phyloP scores from a whole-genome alignment of 345 rosid genomes.

The Salix caprea region DNA sequence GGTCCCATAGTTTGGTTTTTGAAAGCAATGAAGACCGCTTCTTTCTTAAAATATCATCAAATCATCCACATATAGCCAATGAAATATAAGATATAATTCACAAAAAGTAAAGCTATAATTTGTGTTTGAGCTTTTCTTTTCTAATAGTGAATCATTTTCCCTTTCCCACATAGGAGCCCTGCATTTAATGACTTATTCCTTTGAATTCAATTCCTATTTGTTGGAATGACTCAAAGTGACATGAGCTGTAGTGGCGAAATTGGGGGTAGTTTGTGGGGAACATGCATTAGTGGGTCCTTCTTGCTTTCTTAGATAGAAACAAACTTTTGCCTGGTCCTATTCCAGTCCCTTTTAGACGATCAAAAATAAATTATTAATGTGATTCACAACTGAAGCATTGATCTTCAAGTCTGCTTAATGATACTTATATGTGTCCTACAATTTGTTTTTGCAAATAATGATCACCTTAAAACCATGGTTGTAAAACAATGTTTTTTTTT shows the following conservation, averaged over 20 bases:
- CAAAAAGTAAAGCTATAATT: background rate
- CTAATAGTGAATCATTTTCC: background rate
- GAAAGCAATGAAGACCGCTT: background rate
- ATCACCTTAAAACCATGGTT: slow-evolving; percentile 1
- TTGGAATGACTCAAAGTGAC: slow-evolving; percentile 9
- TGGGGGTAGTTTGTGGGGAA: background rate
- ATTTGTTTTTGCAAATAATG: background rate
- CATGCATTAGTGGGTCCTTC: slow-evolving; percentile 10
- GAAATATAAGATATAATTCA: background rate
- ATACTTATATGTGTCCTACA: no score
- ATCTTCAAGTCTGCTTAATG: background rate
- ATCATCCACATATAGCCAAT: background rate
- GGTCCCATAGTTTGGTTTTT: background rate
- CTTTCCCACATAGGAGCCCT: background rate
- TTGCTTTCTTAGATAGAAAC: slow-evolving; percentile 4
- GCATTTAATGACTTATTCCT: background rate
- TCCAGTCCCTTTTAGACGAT: background rate
- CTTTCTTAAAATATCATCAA: background rate
- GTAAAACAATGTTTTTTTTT: background rate
- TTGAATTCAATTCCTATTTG: slow-evolving; percentile 8
- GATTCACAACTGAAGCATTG: background rate
- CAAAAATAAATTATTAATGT: background rate
- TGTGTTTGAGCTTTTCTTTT: slow-evolving; percentile 2
- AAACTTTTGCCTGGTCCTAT: background rate
- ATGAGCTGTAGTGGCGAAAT: background rate